Evolutionary conservation across 257 asterid species (phyloP), one percentile per base, ranked within the genome.

Genomic region (Solanum pinnatisectum): DNA sequence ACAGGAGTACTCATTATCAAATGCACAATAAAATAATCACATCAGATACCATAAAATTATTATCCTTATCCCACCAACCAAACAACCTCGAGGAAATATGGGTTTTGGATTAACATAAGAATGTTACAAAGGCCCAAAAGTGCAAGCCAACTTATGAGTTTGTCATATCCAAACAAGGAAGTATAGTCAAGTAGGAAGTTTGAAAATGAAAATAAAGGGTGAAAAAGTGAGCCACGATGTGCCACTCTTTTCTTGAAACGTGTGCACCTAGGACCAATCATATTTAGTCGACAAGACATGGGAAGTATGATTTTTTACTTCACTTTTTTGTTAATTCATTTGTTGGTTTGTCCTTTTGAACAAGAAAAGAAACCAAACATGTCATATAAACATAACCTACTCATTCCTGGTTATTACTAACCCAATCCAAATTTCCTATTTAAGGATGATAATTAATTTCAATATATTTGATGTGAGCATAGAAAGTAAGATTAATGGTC

Each of bases 171-270:
- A 72, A 33, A 72, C 81, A 35, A 35, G 46, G 25, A 18, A 9
- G 81, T 8, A 39, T 8, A 33, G 42, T 32, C 42, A 8, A 16
- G 81, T 1, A 32, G 18, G 52, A 74, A 74, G 84, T 77, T 77
- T 76, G 59, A 76, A 13, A 15, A 33, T 16, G 37, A 2, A 46
- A 81, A 49, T 46, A 8, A 46, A 81, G 42, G 85, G 68, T 81
- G 30, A 5, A 30, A 79, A 49, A 46, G 25, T 10, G 5, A 0
- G 44, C 70, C 85, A 81, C 85, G 85, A 46, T 81, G 16, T 81
- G 68, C 70, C 85, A 81, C 6, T 81, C 30, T 46, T 81, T 81
- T 81, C 39, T 81, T 81, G 85, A 46, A 81, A 81, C 85, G 68
- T 81, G 85, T 81, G 85, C 85, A 16, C 27, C 30, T 46, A 30